Evolutionary conservation across 1,139 yeast species (phyloP).

Genomic region (Candida glucosophila): DNA sequence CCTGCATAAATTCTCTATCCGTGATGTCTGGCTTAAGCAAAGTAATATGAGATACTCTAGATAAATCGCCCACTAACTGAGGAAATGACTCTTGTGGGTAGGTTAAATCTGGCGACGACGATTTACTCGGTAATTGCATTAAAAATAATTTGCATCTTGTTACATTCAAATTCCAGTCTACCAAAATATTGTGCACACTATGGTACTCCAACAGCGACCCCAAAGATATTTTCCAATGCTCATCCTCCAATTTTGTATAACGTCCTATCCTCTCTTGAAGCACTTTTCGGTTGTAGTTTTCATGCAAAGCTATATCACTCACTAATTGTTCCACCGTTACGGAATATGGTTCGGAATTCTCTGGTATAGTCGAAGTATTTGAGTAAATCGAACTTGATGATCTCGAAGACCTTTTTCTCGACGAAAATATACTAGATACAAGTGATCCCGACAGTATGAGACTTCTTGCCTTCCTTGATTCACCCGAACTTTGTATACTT

Average conservation of each 20-base stretch:
- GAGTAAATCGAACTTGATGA: slow-evolving; percentile 39
- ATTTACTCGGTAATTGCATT: slow-evolving; percentile 30
- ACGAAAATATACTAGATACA: slow-evolving; percentile 26
- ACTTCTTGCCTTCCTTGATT: too few relatives aligned
- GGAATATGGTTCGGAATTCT: slow-evolving; percentile 35
- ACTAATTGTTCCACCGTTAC: slow-evolving; percentile 39
- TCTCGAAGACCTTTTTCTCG: slow-evolving; percentile 31
- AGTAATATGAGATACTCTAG: slow-evolving; percentile 31
- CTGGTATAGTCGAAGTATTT: slow-evolving; percentile 39
- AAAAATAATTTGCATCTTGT: slow-evolving; percentile 37
- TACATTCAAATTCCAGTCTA: slow-evolving; percentile 43
- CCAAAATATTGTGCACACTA: slow-evolving; percentile 28
- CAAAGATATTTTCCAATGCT: slow-evolving; percentile 27
- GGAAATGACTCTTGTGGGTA: slow-evolving; percentile 30
- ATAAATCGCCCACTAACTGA: slow-evolving; percentile 37
- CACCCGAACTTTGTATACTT: slow-evolving; percentile 10
- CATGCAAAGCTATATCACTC: slow-evolving; percentile 36
- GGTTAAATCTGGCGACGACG: slow-evolving; percentile 28
- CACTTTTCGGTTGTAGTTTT: slow-evolving; percentile 20
- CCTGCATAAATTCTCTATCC: slow-evolving; percentile 36
- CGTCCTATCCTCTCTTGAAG: slow-evolving; percentile 4
- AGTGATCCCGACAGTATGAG: slow-evolving; percentile 17
- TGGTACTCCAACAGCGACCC: slow-evolving; percentile 36
- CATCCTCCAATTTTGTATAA: slow-evolving; percentile 4
- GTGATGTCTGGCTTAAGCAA: slow-evolving; percentile 34